phyloP scores from a whole-genome alignment of 176 grass and related monocot genomes.

The Carex kokanica region DNA sequence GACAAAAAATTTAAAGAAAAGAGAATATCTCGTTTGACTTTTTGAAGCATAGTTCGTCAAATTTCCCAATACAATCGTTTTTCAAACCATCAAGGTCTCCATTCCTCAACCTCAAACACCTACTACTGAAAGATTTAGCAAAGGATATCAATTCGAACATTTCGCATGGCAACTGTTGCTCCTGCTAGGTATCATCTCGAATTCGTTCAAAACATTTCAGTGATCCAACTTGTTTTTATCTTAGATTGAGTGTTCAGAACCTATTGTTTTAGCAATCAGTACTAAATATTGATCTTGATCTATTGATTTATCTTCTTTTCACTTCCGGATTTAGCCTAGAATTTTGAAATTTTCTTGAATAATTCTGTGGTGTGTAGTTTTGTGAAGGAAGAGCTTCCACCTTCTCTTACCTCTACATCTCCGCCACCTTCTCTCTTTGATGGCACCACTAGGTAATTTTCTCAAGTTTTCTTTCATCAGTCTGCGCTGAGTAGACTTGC shows the following conservation, averaged over 20 bases:
- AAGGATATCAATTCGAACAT: neutral
- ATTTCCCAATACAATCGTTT: too few relatives aligned
- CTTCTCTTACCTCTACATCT: conserved; percentile 46
- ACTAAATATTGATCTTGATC: neutral
- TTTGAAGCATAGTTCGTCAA: too few relatives aligned
- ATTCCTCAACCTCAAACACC: neutral
- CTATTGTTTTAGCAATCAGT: neutral
- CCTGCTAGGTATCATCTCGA: conserved; percentile 11
- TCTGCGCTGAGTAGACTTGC: neutral
- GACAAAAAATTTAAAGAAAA: too few relatives aligned
- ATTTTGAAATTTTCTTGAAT: neutral
- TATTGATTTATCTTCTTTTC: neutral
- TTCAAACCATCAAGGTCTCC: neutral
- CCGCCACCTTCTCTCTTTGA: conserved; percentile 56
- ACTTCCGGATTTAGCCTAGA: too few relatives aligned
- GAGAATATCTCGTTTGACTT: too few relatives aligned
- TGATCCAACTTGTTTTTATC: neutral
- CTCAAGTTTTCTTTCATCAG: neutral
- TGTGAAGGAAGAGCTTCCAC: conserved; percentile 39
- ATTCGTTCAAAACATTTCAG: neutral
- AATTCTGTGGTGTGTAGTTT: conserved; percentile 24
- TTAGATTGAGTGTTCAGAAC: neutral
- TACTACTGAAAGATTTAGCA: neutral
- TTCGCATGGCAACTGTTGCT: conserved; percentile 21
- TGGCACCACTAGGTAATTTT: conserved; percentile 56